Percentiles rank a stretch among this genome's conserved stretches.
These are phyloP conservation scores for Yarrowia sp. DNA, from an alignment of 805 yeast species.

Conservation along the genomic window DNA sequence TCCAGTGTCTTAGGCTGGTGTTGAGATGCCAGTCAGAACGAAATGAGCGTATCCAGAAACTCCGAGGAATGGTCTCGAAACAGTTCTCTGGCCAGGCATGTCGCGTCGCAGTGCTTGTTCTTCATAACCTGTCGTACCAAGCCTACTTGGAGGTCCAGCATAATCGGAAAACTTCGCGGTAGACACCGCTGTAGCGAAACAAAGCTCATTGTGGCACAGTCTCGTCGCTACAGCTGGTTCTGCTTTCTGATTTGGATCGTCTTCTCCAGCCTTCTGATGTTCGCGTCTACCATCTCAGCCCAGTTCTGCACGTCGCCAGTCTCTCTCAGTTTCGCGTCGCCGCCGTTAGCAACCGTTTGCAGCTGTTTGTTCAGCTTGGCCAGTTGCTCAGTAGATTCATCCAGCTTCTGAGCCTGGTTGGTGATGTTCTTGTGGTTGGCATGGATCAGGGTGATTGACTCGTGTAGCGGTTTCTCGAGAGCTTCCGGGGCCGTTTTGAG, in stretches of 20 bases:
- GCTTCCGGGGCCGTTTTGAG: slow-evolving; percentile 5
- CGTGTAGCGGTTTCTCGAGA: neutral
- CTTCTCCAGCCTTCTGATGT: slow-evolving; percentile 65
- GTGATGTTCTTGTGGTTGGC: slow-evolving; percentile 26
- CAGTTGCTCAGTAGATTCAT: slow-evolving; percentile 16
- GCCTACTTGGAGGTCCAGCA: too few relatives aligned
- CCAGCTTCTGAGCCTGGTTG: slow-evolving; percentile 28
- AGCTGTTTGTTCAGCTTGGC: slow-evolving; percentile 23
- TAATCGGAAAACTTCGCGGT: too few relatives aligned
- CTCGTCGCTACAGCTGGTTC: neutral
- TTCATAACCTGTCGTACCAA: too few relatives aligned
- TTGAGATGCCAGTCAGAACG: too few relatives aligned
- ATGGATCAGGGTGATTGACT: slow-evolving; percentile 4
- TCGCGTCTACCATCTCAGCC: slow-evolving; percentile 70
- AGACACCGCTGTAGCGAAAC: too few relatives aligned
- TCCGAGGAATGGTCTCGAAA: too few relatives aligned
- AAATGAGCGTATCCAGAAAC: too few relatives aligned
- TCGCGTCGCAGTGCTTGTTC: too few relatives aligned
- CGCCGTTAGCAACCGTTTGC: slow-evolving; percentile 25
- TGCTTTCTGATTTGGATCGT: slow-evolving; percentile 44
- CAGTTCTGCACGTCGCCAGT: slow-evolving; percentile 49
- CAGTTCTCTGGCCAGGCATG: too few relatives aligned
- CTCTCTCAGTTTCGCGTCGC: slow-evolving; percentile 32
- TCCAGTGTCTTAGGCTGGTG: too few relatives aligned
- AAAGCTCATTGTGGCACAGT: too few relatives aligned